These are phyloP conservation scores for Chloranthus sessilifolius DNA, from an alignment of 164 flowering plant genomes.

Conservation along the genomic window DNA sequence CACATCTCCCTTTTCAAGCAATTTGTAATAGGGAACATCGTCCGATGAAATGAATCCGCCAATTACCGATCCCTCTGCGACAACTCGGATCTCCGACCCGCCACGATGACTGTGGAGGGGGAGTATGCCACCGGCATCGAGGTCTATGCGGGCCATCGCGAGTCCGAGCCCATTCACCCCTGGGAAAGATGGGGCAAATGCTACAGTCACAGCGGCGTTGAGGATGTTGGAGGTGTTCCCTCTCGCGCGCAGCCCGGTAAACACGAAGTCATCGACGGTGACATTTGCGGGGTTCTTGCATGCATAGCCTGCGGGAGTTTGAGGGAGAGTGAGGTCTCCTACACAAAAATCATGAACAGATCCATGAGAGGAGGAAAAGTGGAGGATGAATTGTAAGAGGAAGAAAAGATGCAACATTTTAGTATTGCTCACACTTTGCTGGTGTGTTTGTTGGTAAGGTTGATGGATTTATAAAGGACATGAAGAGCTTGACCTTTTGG, in stretches of 20 bases:
- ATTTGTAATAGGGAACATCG: constrained; percentile 24
- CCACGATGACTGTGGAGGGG: constrained; percentile 50
- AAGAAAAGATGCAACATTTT: no score
- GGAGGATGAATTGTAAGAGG: constrained; percentile 13
- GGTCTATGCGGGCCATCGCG: constrained; percentile 31
- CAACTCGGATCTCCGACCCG: constrained; percentile 29
- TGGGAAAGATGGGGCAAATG: constrained; percentile 30
- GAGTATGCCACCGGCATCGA: constrained; percentile 31
- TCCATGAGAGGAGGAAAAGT: constrained; percentile 12
- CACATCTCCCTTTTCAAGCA: constrained; percentile 30
- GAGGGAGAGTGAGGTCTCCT: constrained; percentile 19
- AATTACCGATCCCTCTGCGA: constrained; percentile 24
- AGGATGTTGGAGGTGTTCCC: constrained; percentile 43
- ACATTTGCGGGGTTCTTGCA: constrained; percentile 28
- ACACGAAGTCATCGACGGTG: constrained; percentile 31
- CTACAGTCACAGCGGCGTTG: constrained; percentile 36
- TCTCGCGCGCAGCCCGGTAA: constrained; percentile 16
- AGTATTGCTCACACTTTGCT: no score
- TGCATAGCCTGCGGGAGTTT: constrained; percentile 30
- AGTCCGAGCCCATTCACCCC: constrained; percentile 43
- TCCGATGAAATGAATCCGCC: constrained; percentile 37
- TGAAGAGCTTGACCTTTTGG: no score
- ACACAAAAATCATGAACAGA: constrained; percentile 36
- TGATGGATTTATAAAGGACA: no score
- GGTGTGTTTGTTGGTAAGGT: no score